A percentile compares a stretch with the other conserved stretches of the same genome.
Conservation (phyloP, 805 yeast genomes). For the Starmerella stigmatis region DNA sequence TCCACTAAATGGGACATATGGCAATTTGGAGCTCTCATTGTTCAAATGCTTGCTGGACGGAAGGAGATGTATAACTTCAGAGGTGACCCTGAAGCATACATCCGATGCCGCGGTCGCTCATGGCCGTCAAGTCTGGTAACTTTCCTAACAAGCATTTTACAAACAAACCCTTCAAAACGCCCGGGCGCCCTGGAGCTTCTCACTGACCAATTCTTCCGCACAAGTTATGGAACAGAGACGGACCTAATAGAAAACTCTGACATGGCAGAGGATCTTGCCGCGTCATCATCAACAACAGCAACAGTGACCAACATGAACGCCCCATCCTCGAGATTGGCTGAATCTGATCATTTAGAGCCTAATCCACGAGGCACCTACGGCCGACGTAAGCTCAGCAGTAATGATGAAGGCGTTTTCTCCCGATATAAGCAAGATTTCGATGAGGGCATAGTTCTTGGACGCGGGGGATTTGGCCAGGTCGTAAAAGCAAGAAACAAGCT, state of each 20-base stretch:
- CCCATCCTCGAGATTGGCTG: background rate
- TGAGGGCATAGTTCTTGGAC: constrained; percentile 81
- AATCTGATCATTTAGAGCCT: background rate
- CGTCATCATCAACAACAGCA: background rate
- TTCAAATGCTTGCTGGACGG: constrained; percentile 53
- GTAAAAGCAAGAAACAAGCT: constrained; percentile 90
- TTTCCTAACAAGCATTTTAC: constrained; percentile 57
- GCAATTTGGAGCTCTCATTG: constrained; percentile 76
- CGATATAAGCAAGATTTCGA: constrained; percentile 90
- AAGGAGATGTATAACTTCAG: constrained; percentile 40
- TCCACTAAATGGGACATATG: constrained; percentile 84
- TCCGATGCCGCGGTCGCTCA: constrained; percentile 32
- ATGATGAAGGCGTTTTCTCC: constrained; percentile 35
- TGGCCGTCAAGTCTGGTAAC: constrained; percentile 53
- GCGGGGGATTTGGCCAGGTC: constrained; percentile 96
- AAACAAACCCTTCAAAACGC: constrained; percentile 45
- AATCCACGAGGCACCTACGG: constrained; percentile 2
- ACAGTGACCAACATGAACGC: background rate
- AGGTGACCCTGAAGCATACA: constrained; percentile 53
- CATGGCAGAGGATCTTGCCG: too few relatives aligned
- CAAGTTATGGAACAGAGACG: constrained; percentile 28
- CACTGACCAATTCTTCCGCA: constrained; percentile 71
- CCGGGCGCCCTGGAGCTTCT: constrained; percentile 76
- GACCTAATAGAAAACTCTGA: too few relatives aligned
- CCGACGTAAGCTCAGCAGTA: constrained; percentile 15